phyloP scores from a whole-genome alignment of 495 filamentous ascomycete species.

The Penicillium tannophilum region DNA sequence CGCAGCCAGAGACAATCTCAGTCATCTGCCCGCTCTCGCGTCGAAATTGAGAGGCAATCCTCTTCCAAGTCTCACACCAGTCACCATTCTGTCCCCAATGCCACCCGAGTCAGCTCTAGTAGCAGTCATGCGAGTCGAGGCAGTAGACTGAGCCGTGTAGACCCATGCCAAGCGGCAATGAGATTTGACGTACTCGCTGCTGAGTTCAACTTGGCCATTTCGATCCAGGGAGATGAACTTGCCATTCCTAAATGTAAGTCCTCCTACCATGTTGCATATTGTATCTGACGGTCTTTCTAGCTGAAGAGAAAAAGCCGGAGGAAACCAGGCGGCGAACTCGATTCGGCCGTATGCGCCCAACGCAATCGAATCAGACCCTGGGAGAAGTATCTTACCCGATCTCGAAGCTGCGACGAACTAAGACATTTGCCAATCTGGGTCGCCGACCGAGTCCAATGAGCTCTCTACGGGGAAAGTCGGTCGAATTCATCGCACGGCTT shows the following conservation, averaged over 20 bases:
- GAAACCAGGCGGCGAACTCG: slow-evolving; percentile 23
- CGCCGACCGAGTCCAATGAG: slow-evolving; percentile 48
- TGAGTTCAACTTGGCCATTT: slow-evolving; percentile 24
- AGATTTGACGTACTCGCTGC: slow-evolving; percentile 33
- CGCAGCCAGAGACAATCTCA: slow-evolving; percentile 10
- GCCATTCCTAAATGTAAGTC: slow-evolving; percentile 12
- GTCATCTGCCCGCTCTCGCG: slow-evolving; percentile 7
- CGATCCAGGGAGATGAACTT: slow-evolving; percentile 8
- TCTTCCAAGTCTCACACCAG: slow-evolving; percentile 7
- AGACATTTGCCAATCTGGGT: slow-evolving; percentile 38
- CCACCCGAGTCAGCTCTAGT: slow-evolving; percentile 6
- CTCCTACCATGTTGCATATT: not conserved
- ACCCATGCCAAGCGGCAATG: slow-evolving; percentile 23
- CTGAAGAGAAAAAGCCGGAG: not conserved
- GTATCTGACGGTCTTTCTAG: not conserved
- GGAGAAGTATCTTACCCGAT: slow-evolving; percentile 43
- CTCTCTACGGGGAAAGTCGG: slow-evolving; percentile 59
- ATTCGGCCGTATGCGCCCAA: slow-evolving; percentile 34
- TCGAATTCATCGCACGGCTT: slow-evolving; percentile 69
- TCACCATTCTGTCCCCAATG: not conserved
- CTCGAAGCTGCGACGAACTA: slow-evolving; percentile 52
- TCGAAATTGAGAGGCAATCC: slow-evolving; percentile 3
- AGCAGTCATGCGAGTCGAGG: slow-evolving; percentile 18
- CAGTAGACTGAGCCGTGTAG: slow-evolving; percentile 20
- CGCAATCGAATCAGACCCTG: slow-evolving; percentile 36